Percentiles rank a stretch among this genome's conserved stretches.
phyloP scores from a whole-genome alignment of 2,329 filamentous ascomycete genomes.

The Botrytis pseudocinerea region DNA sequence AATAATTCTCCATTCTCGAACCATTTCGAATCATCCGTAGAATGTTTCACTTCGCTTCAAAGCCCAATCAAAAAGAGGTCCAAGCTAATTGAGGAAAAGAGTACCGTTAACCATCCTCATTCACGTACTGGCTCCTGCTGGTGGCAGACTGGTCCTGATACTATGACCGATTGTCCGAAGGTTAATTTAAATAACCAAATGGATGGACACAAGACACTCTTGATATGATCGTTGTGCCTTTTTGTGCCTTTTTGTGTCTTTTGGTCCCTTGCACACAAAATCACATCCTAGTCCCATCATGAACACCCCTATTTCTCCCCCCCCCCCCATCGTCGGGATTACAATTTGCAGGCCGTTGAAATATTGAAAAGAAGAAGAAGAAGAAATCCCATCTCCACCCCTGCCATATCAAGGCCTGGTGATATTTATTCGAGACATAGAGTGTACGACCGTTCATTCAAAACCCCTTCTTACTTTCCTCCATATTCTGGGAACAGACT shows the following conservation, averaged over 20 bases:
- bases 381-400: constrained; percentile 19
- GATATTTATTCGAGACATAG: constrained; percentile 34
- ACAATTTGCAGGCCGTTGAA: not conserved
- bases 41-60: constrained; percentile 22
- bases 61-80: constrained; percentile 20
- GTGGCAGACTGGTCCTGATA: not conserved
- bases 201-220: not conserved
- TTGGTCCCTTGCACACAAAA: not conserved
- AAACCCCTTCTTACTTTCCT: constrained; percentile 20
- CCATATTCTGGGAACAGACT: constrained; percentile 20
- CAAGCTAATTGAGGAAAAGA: constrained; percentile 5
- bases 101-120: not conserved
- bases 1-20: not conserved
- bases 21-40: constrained; percentile 4
- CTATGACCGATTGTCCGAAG: constrained; percentile 10
- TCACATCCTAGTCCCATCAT: not conserved
- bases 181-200: not conserved
- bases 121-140: not conserved
- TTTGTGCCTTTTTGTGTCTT: not conserved
- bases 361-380: constrained; percentile 10
- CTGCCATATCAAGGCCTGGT: constrained; percentile 29
- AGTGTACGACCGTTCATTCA: constrained; percentile 25
- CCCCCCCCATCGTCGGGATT: not conserved
- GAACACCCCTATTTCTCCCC: constrained; percentile 8
- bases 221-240: not conserved